Conservation (phyloP, 208 protist species). For the Blastocrithidia nonstop region DNA sequence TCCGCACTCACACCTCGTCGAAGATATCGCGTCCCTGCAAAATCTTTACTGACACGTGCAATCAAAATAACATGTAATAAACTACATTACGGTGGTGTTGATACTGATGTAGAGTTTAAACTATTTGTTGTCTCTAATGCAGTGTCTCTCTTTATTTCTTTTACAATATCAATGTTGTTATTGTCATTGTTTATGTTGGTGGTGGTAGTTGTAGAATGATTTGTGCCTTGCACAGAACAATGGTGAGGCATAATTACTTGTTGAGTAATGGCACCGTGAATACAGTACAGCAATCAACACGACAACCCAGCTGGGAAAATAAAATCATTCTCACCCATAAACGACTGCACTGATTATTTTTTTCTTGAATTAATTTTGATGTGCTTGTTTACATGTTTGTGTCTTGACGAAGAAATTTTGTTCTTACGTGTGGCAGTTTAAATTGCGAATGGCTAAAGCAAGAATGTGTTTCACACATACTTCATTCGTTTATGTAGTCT, state of each 20-base stretch:
- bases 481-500: conserved; percentile 14
- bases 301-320: conserved; percentile 3
- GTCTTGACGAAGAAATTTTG: background rate
- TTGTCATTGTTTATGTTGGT: background rate
- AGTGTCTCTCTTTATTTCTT: background rate
- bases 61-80: conserved; percentile 75
- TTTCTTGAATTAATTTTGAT: background rate
- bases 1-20: conserved; percentile 88
- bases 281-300: conserved; percentile 13
- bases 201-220: too few species aligned
- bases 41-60: conserved; percentile 79
- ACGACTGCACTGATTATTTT: background rate
- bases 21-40: conserved; percentile 89
- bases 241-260: too few species aligned
- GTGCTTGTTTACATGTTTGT: background rate
- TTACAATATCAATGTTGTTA: background rate
- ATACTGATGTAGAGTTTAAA: background rate
- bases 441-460: conserved; percentile 39
- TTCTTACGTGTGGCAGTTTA: background rate
- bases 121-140: background rate
- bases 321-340: background rate
- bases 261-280: conserved; percentile 22
- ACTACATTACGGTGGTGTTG: background rate
- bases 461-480: conserved; percentile 81
- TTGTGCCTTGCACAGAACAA: too few species aligned